Evolutionary conservation across 2,329 filamentous ascomycete species (phyloP).

Genomic region (Colletotrichum neosansevieriae): DNA sequence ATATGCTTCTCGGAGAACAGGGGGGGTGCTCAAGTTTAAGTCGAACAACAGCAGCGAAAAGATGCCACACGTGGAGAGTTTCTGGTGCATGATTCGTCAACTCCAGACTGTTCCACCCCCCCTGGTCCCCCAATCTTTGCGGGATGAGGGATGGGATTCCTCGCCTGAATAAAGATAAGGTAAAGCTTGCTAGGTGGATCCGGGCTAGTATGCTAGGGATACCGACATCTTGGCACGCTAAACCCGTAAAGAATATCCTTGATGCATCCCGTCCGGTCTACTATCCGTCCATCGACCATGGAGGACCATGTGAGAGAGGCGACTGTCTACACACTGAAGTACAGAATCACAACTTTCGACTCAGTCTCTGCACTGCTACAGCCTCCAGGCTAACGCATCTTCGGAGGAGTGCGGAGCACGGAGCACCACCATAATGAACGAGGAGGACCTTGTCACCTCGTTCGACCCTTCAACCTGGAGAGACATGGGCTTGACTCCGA

Average conservation of each 20-base stretch:
- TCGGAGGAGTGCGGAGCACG: too few species aligned
- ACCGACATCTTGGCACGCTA: slow-evolving; percentile 41
- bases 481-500: neutral
- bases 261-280: slow-evolving; percentile 16
- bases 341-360: neutral
- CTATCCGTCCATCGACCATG: slow-evolving; percentile 10
- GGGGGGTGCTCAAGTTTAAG: slow-evolving; percentile 18
- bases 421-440: neutral
- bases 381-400: too few species aligned
- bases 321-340: neutral
- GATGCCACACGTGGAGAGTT: slow-evolving; percentile 35
- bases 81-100: slow-evolving; percentile 24
- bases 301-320: slow-evolving; percentile 21
- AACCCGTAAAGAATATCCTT: slow-evolving; percentile 2
- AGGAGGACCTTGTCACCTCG: slow-evolving; percentile 4
- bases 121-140: slow-evolving; percentile 2
- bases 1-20: slow-evolving; percentile 22
- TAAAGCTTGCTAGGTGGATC: slow-evolving; percentile 33
- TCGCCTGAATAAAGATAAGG: slow-evolving; percentile 26
- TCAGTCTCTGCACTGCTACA: too few species aligned
- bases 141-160: slow-evolving; percentile 35
- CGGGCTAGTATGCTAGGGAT: slow-evolving; percentile 31
- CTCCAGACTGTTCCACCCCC: slow-evolving; percentile 12
- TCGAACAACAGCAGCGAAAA: slow-evolving; percentile 24
- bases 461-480: slow-evolving; percentile 8